These are phyloP conservation scores for Wickerhamiella azyma DNA, from an alignment of 805 yeast genomes.

Conservation along the genomic window DNA sequence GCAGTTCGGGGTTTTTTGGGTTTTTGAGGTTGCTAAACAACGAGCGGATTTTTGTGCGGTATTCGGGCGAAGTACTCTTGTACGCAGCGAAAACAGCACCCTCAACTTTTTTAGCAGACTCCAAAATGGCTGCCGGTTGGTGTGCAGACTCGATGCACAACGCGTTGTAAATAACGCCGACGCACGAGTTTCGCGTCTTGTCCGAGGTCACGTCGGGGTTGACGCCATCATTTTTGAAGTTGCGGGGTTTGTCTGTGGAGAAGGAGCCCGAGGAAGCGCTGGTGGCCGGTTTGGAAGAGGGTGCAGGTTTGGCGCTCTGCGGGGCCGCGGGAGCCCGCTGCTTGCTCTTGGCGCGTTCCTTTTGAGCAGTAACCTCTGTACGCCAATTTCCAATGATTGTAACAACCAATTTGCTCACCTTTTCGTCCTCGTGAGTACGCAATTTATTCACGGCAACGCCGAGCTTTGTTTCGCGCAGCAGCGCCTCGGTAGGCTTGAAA, in stretches of 20 bases:
- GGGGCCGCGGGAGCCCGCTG: constrained; percentile 4
- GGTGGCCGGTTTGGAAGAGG: constrained; percentile 10
- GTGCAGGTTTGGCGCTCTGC: too few relatives aligned
- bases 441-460: constrained; percentile 92
- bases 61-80: constrained; percentile 39
- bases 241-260: constrained; percentile 46
- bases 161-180: constrained; percentile 76
- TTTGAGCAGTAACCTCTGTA: constrained; percentile 52
- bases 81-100: constrained; percentile 49
- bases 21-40: constrained; percentile 78
- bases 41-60: constrained; percentile 74
- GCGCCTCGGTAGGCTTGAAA: constrained; percentile 70
- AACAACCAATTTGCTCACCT: constrained; percentile 55
- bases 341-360: constrained; percentile 10
- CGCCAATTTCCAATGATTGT: constrained; percentile 81
- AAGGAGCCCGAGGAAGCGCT: constrained; percentile 11
- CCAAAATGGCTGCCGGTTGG: constrained; percentile 45
- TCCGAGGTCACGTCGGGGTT: constrained; percentile 56
- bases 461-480: constrained; percentile 86
- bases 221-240: constrained; percentile 68
- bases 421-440: constrained; percentile 51
- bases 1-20: constrained; percentile 74
- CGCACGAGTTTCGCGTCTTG: constrained; percentile 69
- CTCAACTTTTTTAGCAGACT: constrained; percentile 60
- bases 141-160: constrained; percentile 64